These are phyloP conservation scores for Trichophyton equinum DNA, from an alignment of 2,329 filamentous ascomycete species.

Conservation along the genomic window DNA sequence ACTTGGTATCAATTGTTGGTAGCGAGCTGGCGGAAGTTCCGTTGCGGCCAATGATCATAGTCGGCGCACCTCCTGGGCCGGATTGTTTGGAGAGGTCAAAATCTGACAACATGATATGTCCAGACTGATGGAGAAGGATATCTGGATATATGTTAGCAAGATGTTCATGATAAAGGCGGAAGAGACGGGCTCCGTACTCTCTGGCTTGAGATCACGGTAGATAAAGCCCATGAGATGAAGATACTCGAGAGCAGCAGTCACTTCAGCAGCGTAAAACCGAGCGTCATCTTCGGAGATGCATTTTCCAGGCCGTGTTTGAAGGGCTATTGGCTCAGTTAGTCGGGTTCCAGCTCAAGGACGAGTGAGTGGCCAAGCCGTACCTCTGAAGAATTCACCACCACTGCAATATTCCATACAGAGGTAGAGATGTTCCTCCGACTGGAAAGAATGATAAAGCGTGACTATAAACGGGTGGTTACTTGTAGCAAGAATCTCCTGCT, in stretches of 20 bases:
- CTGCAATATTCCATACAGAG: conserved; percentile 99
- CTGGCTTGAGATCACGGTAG: conserved; percentile 92
- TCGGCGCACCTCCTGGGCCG: conserved; percentile 85
- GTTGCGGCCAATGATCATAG: conserved; percentile 90
- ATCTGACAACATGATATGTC: conserved; percentile 98
- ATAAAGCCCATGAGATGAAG: conserved; percentile 99
- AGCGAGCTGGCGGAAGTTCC: conserved; percentile 75
- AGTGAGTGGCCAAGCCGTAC: conserved; percentile 20
- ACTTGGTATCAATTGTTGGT: conserved; percentile 96
- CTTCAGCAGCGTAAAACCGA: conserved; percentile 92
- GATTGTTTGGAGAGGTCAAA: conserved; percentile 98
- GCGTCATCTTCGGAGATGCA: conserved; percentile 95
- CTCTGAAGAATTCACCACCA: conserved; percentile 91
- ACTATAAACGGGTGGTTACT: conserved; percentile 99
- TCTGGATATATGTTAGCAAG: conserved; percentile 43
- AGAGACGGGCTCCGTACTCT: conserved; percentile 50
- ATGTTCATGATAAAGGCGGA: neutral
- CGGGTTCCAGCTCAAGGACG: conserved; percentile 1
- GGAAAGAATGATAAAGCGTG: conserved; percentile 96
- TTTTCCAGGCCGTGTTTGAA: conserved; percentile 93
- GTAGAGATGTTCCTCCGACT: conserved; percentile 96
- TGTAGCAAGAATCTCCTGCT: conserved; percentile 94
- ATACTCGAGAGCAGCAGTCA: conserved; percentile 91
- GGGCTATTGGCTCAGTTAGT: conserved; percentile 38
- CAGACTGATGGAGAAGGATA: conserved; percentile 95